Base-by-base conservation (phyloP, 2,329 filamentous ascomycete species). In the Hymenoscyphus repandus region DNA sequence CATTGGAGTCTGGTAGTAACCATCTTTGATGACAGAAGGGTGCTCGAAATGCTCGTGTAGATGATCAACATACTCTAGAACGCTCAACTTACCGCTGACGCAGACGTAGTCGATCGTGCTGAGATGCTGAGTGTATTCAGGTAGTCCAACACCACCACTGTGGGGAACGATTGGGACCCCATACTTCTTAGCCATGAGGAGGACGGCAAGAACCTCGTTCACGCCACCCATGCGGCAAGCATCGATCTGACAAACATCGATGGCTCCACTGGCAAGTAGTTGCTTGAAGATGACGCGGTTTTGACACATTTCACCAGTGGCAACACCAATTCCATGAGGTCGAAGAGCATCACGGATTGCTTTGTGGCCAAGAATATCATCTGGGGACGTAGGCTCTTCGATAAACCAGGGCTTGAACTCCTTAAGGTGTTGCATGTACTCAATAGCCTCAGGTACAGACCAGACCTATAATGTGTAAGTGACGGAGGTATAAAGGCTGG, bases 251-350 rank as follows among this genome's bases (percentile, higher is more conserved):
- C 89, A 90, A 17, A 95, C 82, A 64, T 93, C 90, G 61, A 95
- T 88, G 54, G 90, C 88, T 45, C 86, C 86, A 2, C 82, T 75
- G 66, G 85, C 80, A 46, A 96, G 79, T 54, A 95, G 80, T 71
- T 96, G 90, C 78, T 95, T 96, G 80, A 95, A 95, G 63, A 95
- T 82, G 58, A 95, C 88, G 36, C 90, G 83, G 75, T 95, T 96
- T 74, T 95, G 90, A 73, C 89, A 93, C 89, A 95, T 95, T 73
- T 96, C 90, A 56, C 90, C 90, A 0, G 90, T 95, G 6, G 90
- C 90, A 5, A 95, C 90, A 52, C 88, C 88, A 62, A 96, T 89
- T 51, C 80, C 80, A 64, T 82, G 75, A 0, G 86, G 83, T 62
- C 79, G 78, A 10, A 96, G 82, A 3, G 90, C 90, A 55, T 92